Percentiles rank a stretch among this genome's conserved stretches.
These are phyloP conservation scores for Kwoniella botswanensis DNA, from an alignment of 768 basidiomycete genomes.

Conservation along the genomic window DNA sequence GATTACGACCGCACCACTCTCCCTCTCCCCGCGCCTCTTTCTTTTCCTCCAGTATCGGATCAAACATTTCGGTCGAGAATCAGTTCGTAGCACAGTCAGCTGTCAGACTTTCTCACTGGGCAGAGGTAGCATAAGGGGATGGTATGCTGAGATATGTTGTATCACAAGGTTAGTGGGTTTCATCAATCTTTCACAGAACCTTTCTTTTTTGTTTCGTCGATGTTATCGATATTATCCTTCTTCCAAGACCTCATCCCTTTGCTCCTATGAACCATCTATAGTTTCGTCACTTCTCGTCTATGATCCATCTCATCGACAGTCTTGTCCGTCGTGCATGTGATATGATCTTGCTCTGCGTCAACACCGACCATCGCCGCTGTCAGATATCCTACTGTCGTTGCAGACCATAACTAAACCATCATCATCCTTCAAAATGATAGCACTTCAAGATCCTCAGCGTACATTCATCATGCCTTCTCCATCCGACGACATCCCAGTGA, in stretches of 20 bases:
- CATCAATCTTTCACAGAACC: no score
- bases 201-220: no score
- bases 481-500: neutral
- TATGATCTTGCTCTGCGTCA: neutral
- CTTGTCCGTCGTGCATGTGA: no score
- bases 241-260: no score
- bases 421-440: neutral
- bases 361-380: neutral
- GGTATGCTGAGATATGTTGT: conserved; percentile 11
- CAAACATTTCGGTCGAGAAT: conserved; percentile 4
- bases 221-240: no score
- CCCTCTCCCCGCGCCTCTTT: neutral
- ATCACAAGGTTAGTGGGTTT: conserved; percentile 1
- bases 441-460: conserved; percentile 3
- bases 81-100: neutral
- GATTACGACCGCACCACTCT: neutral
- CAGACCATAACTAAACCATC: neutral
- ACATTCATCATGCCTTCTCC: conserved; percentile 4
- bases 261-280: no score
- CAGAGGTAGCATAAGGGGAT: neutral
- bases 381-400: neutral
- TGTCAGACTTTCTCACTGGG: neutral
- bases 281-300: no score
- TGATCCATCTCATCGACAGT: no score
- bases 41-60: neutral